These are phyloP conservation scores for Cyberlindnera samutprakarnensis DNA, from an alignment of 805 yeast genomes.

Conservation along the genomic window DNA sequence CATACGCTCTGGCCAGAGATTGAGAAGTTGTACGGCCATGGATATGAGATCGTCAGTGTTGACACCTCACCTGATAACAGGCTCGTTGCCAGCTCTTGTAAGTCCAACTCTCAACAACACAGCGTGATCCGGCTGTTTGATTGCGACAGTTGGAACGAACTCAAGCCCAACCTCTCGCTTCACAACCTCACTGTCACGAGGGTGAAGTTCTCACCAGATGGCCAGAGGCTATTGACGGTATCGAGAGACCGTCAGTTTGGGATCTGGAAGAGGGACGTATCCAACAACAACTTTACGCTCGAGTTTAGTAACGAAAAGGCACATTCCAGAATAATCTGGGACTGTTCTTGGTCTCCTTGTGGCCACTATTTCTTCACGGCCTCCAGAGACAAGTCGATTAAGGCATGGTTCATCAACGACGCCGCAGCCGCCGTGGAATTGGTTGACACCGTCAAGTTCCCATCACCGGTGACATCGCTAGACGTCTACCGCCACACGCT, in stretches of 20 bases:
- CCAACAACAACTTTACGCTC: constrained; percentile 32
- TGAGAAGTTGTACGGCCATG: constrained; percentile 95
- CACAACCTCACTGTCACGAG: constrained; percentile 86
- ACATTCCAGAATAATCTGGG: constrained; percentile 92
- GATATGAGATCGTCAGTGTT: constrained; percentile 82
- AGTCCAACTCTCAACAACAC: constrained; percentile 76
- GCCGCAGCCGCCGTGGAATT: constrained; percentile 23
- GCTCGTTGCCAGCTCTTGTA: constrained; percentile 83
- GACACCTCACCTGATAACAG: constrained; percentile 59
- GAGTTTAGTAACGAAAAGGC: constrained; percentile 52
- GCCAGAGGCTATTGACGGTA: constrained; percentile 59
- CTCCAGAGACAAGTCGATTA: constrained; percentile 76
- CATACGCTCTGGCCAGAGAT: constrained; percentile 92
- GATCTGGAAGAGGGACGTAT: constrained; percentile 50
- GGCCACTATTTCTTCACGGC: constrained; percentile 67
- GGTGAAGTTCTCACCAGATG: constrained; percentile 65
- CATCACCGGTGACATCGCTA: constrained; percentile 60
- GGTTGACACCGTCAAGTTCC: constrained; percentile 35
- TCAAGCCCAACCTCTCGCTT: constrained; percentile 47
- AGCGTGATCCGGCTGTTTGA: constrained; percentile 79
- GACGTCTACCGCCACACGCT: constrained; percentile 34
- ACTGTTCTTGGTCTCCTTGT: constrained; percentile 75
- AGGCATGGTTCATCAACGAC: constrained; percentile 52
- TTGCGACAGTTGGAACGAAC: constrained; percentile 52
- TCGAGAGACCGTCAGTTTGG: constrained; percentile 86